Evolutionary conservation across 495 filamentous ascomycete genomes (phyloP), one percentile per base, ranked within the genome.

Genomic region (Xylaria telfairii): DNA sequence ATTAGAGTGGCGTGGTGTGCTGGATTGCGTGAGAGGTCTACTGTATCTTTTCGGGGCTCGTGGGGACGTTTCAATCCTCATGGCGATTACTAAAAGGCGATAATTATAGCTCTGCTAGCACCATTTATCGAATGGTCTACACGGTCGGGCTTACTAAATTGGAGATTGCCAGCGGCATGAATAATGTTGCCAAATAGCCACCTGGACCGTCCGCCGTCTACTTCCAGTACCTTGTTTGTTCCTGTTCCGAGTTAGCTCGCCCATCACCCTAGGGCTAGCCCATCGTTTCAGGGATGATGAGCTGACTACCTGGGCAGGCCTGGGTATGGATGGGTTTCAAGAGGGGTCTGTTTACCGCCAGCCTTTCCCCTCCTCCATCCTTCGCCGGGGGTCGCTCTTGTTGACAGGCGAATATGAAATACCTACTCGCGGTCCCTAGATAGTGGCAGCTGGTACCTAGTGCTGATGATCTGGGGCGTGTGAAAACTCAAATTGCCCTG

Each of bases 101-200:
- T 69, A 69, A 61, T 69, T 51, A 69, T 69, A 69, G 67, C 67
- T 53, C 53, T 21, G 65, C 65, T 57, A 67, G 65, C 51, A 56
- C 51, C 42, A 53, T 62, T 53, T 53, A 39, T 69, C 44, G 56
- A 51, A 69, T 69, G 37, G 67, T 53, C 44, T 51, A 4, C 26
- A n/a, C 64, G 3, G 9, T 42, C n/a, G 34, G 42, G 67, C 67
- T 69, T 61, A 61, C 67, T 61, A 61, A 51, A 62, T 62, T 1
- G 34, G 24, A 21, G 17, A 10, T 51, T 67, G 49, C 37, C 34
- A 67, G 26, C 21, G 21, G 24, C 39, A 41, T 57, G 42, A 28
- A n/a, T 26, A 53, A 66, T n/a, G n/a, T 30, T 53, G 63, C 62
- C n/a, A n/a, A n/a, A n/a, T n/a, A n/a, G n/a, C n/a, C n/a, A n/a